These are phyloP conservation scores for Viridothelium virens DNA, from an alignment of 495 filamentous ascomycete genomes.

Conservation along the genomic window DNA sequence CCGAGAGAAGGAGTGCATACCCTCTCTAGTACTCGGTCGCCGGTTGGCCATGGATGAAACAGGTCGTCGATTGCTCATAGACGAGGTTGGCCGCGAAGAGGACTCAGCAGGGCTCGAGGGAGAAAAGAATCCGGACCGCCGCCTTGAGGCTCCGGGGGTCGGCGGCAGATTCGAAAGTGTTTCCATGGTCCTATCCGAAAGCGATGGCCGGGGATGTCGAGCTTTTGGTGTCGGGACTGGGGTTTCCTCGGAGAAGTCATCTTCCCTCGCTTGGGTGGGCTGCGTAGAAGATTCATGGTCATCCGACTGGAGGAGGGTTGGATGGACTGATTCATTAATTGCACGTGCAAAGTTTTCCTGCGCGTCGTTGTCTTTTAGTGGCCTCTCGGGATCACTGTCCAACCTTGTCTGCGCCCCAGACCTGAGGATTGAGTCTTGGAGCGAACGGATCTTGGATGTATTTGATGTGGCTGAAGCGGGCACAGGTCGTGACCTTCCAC, in stretches of 20 bases:
- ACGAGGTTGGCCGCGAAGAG: slow-evolving; percentile 50
- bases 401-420: background rate
- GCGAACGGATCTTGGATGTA: background rate
- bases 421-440: background rate
- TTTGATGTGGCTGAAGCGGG: background rate
- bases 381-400: background rate
- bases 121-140: slow-evolving; percentile 56
- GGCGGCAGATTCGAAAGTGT: slow-evolving; percentile 56
- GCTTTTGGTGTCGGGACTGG: slow-evolving; percentile 16
- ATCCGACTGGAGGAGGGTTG: slow-evolving; percentile 24
- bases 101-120: slow-evolving; percentile 46
- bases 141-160: slow-evolving; percentile 50
- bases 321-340: slow-evolving; percentile 26
- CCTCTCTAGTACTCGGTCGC: slow-evolving; percentile 45
- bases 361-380: slow-evolving; percentile 17
- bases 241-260: slow-evolving; percentile 10
- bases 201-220: slow-evolving; percentile 42
- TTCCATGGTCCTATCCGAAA: slow-evolving; percentile 63
- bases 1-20: slow-evolving; percentile 31
- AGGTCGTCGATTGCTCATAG: slow-evolving; percentile 38
- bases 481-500: background rate
- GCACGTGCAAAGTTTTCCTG: slow-evolving; percentile 26
- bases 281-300: slow-evolving; percentile 24
- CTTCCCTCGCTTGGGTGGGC: slow-evolving; percentile 3
- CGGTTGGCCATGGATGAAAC: slow-evolving; percentile 18